phyloP scores from a whole-genome alignment of 495 filamentous ascomycete species.

The Recurvomyces mirabilis region DNA sequence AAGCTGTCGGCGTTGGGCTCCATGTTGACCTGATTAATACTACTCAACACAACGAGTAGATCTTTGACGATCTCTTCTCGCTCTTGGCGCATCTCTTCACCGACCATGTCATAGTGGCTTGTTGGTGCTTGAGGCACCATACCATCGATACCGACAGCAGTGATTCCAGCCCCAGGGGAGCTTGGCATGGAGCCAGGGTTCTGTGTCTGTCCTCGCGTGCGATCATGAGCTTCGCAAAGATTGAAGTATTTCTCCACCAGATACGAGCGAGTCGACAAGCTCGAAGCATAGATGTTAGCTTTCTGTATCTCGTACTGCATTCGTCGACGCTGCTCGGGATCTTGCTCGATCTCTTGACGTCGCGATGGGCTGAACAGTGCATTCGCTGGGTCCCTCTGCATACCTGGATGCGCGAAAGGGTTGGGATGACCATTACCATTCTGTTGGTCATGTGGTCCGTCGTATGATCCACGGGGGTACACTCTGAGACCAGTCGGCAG shows the following conservation, averaged over 20 bases:
- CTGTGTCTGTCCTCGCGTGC: constrained; percentile 4
- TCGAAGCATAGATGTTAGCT: constrained; percentile 65
- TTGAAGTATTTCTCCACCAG: constrained; percentile 73
- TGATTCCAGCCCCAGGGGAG: constrained; percentile 20
- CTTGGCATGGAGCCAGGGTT: constrained; percentile 20
- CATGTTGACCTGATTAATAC: constrained; percentile 67
- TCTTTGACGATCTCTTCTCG: constrained; percentile 65
- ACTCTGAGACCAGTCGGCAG: constrained; percentile 14
- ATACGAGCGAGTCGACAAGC: constrained; percentile 63
- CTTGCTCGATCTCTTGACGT: constrained; percentile 10
- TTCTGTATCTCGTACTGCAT: constrained; percentile 78
- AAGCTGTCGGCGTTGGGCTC: constrained; percentile 70
- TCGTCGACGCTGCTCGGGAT: constrained; percentile 34
- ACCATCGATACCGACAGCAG: constrained; percentile 22
- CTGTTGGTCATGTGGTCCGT: not conserved
- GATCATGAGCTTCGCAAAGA: constrained; percentile 44
- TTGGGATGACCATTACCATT: constrained; percentile 5
- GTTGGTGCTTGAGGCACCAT: constrained; percentile 12
- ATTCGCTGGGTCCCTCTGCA: constrained; percentile 2
- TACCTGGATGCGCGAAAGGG: constrained; percentile 1
- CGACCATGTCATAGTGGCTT: constrained; percentile 27
- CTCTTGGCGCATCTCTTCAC: constrained; percentile 51
- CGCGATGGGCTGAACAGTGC: constrained; percentile 4
- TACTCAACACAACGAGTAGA: constrained; percentile 55
- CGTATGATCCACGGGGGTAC: not conserved